Evolutionary conservation across 2,329 filamentous ascomycete species (phyloP).

Genomic region (Fusarium setosum): DNA sequence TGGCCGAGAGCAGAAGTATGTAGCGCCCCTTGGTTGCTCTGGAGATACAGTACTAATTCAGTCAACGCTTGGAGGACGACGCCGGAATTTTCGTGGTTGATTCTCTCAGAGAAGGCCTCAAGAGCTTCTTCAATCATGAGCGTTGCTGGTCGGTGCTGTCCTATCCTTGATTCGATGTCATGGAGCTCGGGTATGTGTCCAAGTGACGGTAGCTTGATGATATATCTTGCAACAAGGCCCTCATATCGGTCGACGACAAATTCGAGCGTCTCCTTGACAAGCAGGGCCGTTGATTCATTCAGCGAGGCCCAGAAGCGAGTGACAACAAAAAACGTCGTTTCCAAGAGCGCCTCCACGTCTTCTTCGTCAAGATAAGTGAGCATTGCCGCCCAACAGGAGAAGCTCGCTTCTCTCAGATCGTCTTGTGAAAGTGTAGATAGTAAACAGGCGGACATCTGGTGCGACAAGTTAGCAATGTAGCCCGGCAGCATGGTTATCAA

Average conservation of each 20-base stretch:
- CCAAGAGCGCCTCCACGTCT: slow-evolving; percentile 82
- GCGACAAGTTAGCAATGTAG: neutral
- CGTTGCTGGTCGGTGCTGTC: slow-evolving; percentile 66
- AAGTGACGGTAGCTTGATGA: slow-evolving; percentile 83
- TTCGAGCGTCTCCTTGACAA: slow-evolving; percentile 72
- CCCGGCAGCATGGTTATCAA: neutral
- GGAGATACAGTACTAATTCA: slow-evolving; percentile 81
- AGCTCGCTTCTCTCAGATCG: slow-evolving; percentile 80
- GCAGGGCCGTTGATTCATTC: slow-evolving; percentile 67
- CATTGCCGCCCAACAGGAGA: slow-evolving; percentile 86
- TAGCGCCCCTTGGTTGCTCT: slow-evolving; percentile 78
- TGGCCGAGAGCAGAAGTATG: slow-evolving; percentile 85
- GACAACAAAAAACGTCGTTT: slow-evolving; percentile 91
- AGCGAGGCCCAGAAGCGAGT: slow-evolving; percentile 82
- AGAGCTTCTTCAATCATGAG: slow-evolving; percentile 67
- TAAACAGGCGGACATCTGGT: slow-evolving; percentile 88
- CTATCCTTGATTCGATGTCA: slow-evolving; percentile 74
- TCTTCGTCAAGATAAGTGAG: slow-evolving; percentile 79
- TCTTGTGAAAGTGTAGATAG: slow-evolving; percentile 83
- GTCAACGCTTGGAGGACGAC: slow-evolving; percentile 85
- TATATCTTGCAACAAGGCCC: slow-evolving; percentile 70
- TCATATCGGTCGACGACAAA: slow-evolving; percentile 74
- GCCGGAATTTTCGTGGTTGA: slow-evolving; percentile 84
- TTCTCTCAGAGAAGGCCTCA: slow-evolving; percentile 76
- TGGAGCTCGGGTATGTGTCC: slow-evolving; percentile 75